Evolutionary conservation across 306 rosid genomes (phyloP).

Genomic region (Ceratonia siliqua): DNA sequence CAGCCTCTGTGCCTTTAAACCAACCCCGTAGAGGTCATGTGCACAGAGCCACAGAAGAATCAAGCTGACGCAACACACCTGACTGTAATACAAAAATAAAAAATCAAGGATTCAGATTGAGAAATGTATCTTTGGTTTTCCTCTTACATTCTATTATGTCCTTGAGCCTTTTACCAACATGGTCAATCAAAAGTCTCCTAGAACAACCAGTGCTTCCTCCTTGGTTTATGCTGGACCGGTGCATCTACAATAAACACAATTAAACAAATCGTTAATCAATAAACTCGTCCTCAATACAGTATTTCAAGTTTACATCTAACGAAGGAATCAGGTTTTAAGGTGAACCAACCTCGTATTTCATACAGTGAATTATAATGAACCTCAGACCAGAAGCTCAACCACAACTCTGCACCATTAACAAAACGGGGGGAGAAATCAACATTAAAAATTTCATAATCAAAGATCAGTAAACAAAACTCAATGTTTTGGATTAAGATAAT

Average conservation of each 20-base stretch:
- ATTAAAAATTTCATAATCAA: background rate
- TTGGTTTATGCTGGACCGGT: constrained; percentile 58
- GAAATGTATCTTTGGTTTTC: too few species aligned
- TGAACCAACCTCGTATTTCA: constrained; percentile 57
- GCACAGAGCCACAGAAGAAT: background rate
- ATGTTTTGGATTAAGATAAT: too few species aligned
- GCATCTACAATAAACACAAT: constrained; percentile 55
- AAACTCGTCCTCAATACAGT: background rate
- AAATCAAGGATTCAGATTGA: background rate
- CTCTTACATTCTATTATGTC: background rate
- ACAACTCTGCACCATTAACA: constrained; percentile 65
- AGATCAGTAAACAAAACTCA: background rate
- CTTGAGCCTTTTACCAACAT: background rate
- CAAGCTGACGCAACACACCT: too few species aligned
- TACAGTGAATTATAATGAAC: constrained; percentile 69
- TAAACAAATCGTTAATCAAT: constrained; percentile 28
- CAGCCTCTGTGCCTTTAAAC: background rate
- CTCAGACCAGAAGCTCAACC: constrained; percentile 91
- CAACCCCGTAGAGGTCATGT: background rate
- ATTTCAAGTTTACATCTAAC: constrained; percentile 2
- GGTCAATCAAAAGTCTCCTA: constrained; percentile 28
- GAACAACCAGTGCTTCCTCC: constrained; percentile 73
- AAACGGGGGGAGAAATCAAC: constrained; percentile 7
- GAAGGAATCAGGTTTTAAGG: background rate
- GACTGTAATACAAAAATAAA: too few species aligned